These are phyloP conservation scores for Gyrodon lividus DNA, from an alignment of 768 basidiomycete species.

Conservation along the genomic window DNA sequence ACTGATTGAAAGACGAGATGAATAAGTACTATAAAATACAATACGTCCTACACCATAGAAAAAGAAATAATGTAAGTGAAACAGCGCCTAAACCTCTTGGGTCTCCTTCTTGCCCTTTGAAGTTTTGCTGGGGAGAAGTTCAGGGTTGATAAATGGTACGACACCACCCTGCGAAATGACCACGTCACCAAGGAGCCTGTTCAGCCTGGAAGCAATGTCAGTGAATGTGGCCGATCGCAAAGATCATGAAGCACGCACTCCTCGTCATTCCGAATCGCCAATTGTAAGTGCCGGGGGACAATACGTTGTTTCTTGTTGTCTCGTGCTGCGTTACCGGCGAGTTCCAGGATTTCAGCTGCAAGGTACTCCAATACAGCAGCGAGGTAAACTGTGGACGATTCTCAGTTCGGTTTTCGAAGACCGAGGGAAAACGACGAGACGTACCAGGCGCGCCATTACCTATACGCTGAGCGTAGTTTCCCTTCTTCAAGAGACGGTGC, in stretches of 20 bases:
- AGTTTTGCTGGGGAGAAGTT: conserved; percentile 52
- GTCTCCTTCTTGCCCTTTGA: conserved; percentile 52
- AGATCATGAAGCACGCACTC: conserved; percentile 30
- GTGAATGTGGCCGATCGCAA: neutral
- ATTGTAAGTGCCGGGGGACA: conserved; percentile 62
- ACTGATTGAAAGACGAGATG: conserved; percentile 12
- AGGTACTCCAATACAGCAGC: conserved; percentile 63
- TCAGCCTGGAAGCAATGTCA: conserved; percentile 27
- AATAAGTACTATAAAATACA: conserved; percentile 35
- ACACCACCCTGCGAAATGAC: conserved; percentile 67
- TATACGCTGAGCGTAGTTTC: conserved; percentile 58
- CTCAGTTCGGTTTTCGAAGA: neutral
- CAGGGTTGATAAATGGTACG: conserved; percentile 50
- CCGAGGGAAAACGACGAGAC: neutral
- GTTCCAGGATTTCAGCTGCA: conserved; percentile 61
- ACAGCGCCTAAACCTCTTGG: conserved; percentile 40
- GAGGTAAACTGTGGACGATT: conserved; percentile 45
- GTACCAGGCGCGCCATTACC: conserved; percentile 52
- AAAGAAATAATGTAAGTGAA: conserved; percentile 15
- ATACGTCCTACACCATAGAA: conserved; percentile 26
- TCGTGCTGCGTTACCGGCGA: conserved; percentile 56
- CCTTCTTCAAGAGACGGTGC: conserved; percentile 56
- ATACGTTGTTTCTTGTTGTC: conserved; percentile 63
- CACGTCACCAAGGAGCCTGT: conserved; percentile 44
- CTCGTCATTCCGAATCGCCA: conserved; percentile 65